Evolutionary conservation across 495 filamentous ascomycete species (phyloP), one percentile per base, ranked within the genome.

Genomic region (Monascus purpureus): DNA sequence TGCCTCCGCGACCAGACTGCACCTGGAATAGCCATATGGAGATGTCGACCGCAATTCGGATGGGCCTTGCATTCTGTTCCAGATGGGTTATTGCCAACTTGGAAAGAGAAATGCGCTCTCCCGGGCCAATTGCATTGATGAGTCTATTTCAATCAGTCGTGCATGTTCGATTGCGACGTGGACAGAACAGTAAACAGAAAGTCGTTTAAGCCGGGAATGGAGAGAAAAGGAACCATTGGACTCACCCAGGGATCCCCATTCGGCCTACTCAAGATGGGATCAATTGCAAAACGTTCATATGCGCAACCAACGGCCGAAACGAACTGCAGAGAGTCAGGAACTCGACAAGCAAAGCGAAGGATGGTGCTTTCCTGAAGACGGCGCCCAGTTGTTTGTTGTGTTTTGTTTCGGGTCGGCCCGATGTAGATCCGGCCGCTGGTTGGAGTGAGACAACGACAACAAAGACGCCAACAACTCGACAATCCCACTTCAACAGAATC

Each of bases 11-110:
- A 12, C 81, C 77, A 6, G 84, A 75, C 41, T 92, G 86, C 6
- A 78, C 76, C 46, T 99, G 90, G 46, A 94, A 96, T 14, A 93
- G 77, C 92, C 92, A 99, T 50, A 99, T 95, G 0, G 85, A 85
- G 37, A 90, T 80, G 50, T 99, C 92, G 31, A 99, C 82, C 13
- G 92, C 92, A 17, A 99, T 64, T 9, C 86, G 75, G 5, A 96
- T 63, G 0, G 90, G 85, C 3, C 77, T 69, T 14, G 70, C 65
- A 25, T 68, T 73, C 19, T 70, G 53, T 39, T 85, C 76, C 36
- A 87, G 67, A 35, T 82, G 75, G 12, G 80, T 66, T 23, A 83
- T 66, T 17, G 86, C 78, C 31, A 95, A 66, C 45, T 83, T 92
- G 9, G 84, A 76, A 6, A 99, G 66, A 15, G 92, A 80, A 31